Conservation (phyloP, 2,329 filamentous ascomycete genomes). For the Apiospora aurea region DNA sequence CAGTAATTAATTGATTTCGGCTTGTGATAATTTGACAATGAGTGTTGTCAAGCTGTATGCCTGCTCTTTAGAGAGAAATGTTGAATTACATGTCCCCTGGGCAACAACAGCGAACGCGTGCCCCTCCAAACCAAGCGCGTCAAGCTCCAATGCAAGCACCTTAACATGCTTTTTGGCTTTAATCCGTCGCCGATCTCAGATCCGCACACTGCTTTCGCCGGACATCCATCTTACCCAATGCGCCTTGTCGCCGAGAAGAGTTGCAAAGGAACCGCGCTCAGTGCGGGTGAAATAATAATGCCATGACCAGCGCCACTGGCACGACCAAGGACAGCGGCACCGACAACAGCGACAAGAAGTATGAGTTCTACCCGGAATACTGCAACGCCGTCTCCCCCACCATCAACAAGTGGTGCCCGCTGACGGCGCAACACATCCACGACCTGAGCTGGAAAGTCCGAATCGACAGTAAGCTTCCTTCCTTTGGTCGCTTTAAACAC, state of each 20-base stretch:
- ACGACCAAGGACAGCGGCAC: slow-evolving; percentile 49
- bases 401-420: slow-evolving; percentile 64
- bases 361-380: slow-evolving; percentile 63
- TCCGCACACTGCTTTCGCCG: not conserved
- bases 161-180: not conserved
- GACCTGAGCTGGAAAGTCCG: slow-evolving; percentile 54
- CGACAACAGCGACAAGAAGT: slow-evolving; percentile 28
- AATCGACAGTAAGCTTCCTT: slow-evolving; percentile 61
- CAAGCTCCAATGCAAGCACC: slow-evolving; percentile 19
- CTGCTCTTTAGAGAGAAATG: too few species aligned
- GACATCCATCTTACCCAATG: not conserved
- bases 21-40: not conserved
- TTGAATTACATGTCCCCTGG: not conserved
- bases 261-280: not conserved
- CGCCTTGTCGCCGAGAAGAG: not conserved
- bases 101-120: not conserved
- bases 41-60: not conserved
- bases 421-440: slow-evolving; percentile 59
- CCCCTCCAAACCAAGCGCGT: not conserved
- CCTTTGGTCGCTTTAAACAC: not conserved
- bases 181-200: not conserved
- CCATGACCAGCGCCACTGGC: slow-evolving; percentile 51
- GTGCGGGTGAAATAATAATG: slow-evolving; percentile 42
- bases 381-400: slow-evolving; percentile 70
- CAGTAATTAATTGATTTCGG: not conserved